Evolutionary conservation across 331 rosid species (phyloP), one percentile per base, ranked within the genome.

Genomic region (Saraca asoca): DNA sequence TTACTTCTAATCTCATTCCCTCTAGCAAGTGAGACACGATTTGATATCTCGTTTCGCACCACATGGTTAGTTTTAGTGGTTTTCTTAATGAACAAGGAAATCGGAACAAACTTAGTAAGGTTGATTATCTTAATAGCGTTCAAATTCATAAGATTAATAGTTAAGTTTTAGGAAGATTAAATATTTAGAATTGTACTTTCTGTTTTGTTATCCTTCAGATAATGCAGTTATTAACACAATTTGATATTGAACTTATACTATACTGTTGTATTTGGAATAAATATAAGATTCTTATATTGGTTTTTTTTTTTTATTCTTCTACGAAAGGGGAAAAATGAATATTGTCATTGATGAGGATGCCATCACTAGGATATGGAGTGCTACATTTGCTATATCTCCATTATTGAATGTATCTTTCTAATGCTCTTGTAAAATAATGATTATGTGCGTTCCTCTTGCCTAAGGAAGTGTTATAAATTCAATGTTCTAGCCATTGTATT

Each of bases 1-100:
- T 90, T 70, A 94, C 98, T 63, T 94, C 97, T 17, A 94, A 94
- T 81, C 91, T 94, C 46, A 79, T 90, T 58, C 90, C 98, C 5
- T 94, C 98, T 34, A 96, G 97, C 67, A 84, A 90, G 58, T 84
- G 98, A 75, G 98, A 93, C 24, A 77, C 71, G 16, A 42, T 93
- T 46, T 85, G 97, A 7, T 93, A 65, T 74, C 88, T 94, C 62
- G 83, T 82, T 41, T 88, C 90, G 82, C 99, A 90, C 78, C 88
- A 48, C 58, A 80, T 84, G 97, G 99, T 93, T 58, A 75, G 89
- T 77, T 67, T 29, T 7, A 5, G 1, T 33, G 19, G 38, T 0
- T 0, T 44, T 44, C n/a, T 41, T 7, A 7, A 2, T 7, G 2
- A 41, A 7, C 11, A 0, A n/a, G 31, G 31, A 1, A 24, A 24